These are phyloP conservation scores for Irpex sp. DNA, from an alignment of 1,284 basidiomycete genomes.

Conservation along the genomic window DNA sequence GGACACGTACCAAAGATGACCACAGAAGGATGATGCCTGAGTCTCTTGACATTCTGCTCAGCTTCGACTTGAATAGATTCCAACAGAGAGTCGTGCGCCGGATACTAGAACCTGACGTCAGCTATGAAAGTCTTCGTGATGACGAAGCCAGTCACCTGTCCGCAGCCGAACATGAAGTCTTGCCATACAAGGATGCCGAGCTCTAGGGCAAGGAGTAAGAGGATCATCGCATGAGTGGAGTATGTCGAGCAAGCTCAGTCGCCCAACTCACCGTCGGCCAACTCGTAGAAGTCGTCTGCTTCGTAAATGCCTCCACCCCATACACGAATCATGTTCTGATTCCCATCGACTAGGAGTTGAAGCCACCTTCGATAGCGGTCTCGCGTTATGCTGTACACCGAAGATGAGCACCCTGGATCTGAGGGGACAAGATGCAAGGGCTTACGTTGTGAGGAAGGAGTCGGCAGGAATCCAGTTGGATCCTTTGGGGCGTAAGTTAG, in stretches of 20 bases:
- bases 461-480: slow-evolving; percentile 95
- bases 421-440: slow-evolving; percentile 8
- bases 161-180: slow-evolving; percentile 87
- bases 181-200: slow-evolving; percentile 82
- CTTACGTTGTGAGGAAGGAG: slow-evolving; percentile 78
- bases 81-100: slow-evolving; percentile 72
- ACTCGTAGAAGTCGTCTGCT: slow-evolving; percentile 71
- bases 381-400: slow-evolving; percentile 33
- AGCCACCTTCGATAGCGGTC: slow-evolving; percentile 67
- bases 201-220: slow-evolving; percentile 29
- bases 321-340: slow-evolving; percentile 82
- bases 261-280: slow-evolving; percentile 61
- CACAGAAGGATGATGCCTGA: slow-evolving; percentile 75
- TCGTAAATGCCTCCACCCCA: slow-evolving; percentile 89
- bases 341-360: slow-evolving; percentile 70
- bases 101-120: slow-evolving; percentile 48
- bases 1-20: slow-evolving; percentile 71
- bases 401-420: background rate
- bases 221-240: background rate
- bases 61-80: slow-evolving; percentile 66
- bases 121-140: slow-evolving; percentile 25
- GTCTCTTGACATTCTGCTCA: slow-evolving; percentile 67
- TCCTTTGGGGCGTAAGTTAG: slow-evolving; percentile 30
- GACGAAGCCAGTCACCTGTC: slow-evolving; percentile 33
- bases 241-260: background rate